phyloP scores from a whole-genome alignment of 805 yeast genomes.

The Cyberlindnera meyerae region DNA sequence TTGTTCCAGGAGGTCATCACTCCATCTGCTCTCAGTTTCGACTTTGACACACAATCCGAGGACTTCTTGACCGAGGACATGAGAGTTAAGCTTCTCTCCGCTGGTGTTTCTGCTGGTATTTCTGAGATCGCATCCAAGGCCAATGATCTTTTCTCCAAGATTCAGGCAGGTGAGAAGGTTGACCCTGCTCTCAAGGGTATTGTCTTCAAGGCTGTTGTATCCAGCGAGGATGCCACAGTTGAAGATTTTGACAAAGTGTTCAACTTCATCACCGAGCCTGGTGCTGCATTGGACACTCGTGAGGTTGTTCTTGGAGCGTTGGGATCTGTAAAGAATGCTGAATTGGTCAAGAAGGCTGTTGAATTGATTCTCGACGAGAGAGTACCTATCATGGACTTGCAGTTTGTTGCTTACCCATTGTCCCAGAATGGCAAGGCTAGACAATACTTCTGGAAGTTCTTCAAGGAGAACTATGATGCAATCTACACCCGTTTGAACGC shows the following conservation, averaged over 20 bases:
- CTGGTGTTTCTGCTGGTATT: slow-evolving; percentile 52
- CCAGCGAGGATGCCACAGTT: slow-evolving; percentile 56
- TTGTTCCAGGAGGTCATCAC: slow-evolving; percentile 51
- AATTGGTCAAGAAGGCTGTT: slow-evolving; percentile 49
- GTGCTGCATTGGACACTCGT: slow-evolving; percentile 60
- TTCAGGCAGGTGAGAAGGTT: slow-evolving; percentile 45
- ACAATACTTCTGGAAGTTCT: slow-evolving; percentile 66
- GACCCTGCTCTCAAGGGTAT: slow-evolving; percentile 72
- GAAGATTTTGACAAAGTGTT: slow-evolving; percentile 58
- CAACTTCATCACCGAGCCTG: slow-evolving; percentile 54
- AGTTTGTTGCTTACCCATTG: slow-evolving; percentile 69
- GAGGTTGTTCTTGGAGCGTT: slow-evolving; percentile 60
- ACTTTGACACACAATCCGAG: slow-evolving; percentile 52
- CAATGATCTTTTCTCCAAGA: slow-evolving; percentile 36
- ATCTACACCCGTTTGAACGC: slow-evolving; percentile 67
- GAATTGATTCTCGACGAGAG: slow-evolving; percentile 49
- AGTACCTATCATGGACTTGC: slow-evolving; percentile 66
- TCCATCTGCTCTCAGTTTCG: slow-evolving; percentile 50
- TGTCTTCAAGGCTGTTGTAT: slow-evolving; percentile 57
- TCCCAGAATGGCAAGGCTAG: slow-evolving; percentile 58
- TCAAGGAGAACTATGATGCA: slow-evolving; percentile 63
- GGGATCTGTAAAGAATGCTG: slow-evolving; percentile 53
- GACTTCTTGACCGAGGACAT: slow-evolving; percentile 60
- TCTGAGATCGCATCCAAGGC: slow-evolving; percentile 41
- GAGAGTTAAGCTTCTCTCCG: slow-evolving; percentile 54